Conservation (phyloP, 805 yeast genomes). For the Starmerella vitae region DNA sequence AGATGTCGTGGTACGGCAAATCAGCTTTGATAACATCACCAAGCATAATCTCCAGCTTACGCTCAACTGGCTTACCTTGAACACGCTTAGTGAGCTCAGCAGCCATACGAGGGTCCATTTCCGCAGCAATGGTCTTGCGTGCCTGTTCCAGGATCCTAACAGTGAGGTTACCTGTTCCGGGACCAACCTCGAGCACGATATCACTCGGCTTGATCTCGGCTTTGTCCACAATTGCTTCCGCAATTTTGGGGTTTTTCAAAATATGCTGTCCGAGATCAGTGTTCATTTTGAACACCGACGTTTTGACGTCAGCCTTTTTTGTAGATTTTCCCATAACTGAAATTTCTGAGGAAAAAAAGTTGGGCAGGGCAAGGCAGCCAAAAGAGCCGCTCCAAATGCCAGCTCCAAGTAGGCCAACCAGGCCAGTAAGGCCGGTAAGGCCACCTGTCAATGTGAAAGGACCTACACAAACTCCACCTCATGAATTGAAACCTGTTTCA, state of each 20-base stretch:
- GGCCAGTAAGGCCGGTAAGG: constrained; percentile 13
- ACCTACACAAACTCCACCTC: too few species aligned
- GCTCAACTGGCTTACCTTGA: constrained; percentile 88
- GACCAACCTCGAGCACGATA: constrained; percentile 90
- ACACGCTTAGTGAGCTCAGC: constrained; percentile 96
- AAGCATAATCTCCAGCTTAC: constrained; percentile 75
- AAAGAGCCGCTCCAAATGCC: constrained; percentile 1
- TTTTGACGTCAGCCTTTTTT: constrained; percentile 22
- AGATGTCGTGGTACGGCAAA: constrained; percentile 84
- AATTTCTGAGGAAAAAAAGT: not conserved
- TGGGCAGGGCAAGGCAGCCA: not conserved
- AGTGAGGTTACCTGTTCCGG: constrained; percentile 97
- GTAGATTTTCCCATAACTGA: constrained; percentile 28
- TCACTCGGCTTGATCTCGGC: constrained; percentile 89
- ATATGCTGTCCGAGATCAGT: constrained; percentile 96
- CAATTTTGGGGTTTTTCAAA: constrained; percentile 86
- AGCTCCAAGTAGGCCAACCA: constrained; percentile 5
- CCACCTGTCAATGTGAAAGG: not conserved
- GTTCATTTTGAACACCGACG: constrained; percentile 79
- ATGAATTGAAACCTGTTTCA: too few species aligned
- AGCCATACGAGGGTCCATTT: constrained; percentile 99
- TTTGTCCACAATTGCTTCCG: constrained; percentile 96
- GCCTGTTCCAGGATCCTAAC: constrained; percentile 88
- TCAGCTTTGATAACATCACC: constrained; percentile 97
- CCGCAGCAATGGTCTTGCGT: constrained; percentile 85